A percentile compares a stretch with the other conserved stretches of the same genome.
Evolutionary conservation across 2,329 filamentous ascomycete species (phyloP).

Genomic region (Cordyceps cateniannulata): DNA sequence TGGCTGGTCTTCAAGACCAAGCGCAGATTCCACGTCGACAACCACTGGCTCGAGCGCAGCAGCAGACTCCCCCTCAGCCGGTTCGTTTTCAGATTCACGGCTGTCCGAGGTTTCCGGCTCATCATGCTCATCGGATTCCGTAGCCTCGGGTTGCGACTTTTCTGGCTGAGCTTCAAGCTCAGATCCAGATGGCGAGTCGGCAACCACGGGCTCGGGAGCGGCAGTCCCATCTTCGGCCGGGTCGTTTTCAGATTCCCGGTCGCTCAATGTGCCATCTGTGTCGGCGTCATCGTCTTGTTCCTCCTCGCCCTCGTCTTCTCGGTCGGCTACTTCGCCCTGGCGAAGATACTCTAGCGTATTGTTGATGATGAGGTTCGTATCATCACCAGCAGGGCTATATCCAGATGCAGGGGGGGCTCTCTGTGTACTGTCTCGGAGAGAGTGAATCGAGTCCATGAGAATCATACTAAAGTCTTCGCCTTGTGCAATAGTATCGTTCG

Average conservation of each 20-base stretch:
- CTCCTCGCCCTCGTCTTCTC: conserved; percentile 14
- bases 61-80: not conserved
- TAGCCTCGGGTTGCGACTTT: not conserved
- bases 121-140: not conserved
- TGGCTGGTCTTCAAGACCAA: not conserved
- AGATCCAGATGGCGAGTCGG: not conserved
- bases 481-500: conserved; percentile 39
- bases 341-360: conserved; percentile 46
- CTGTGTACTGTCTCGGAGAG: conserved; percentile 37
- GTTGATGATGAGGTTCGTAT: conserved; percentile 51
- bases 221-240: not conserved
- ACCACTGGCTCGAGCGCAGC: not conserved
- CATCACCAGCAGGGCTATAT: conserved; percentile 45
- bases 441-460: conserved; percentile 47
- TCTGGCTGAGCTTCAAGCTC: not conserved
- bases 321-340: conserved; percentile 21
- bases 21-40: not conserved
- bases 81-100: conserved; percentile 4
- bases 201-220: not conserved
- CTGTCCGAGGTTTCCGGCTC: not conserved
- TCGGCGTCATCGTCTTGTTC: conserved; percentile 12
- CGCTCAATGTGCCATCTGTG: conserved; percentile 7
- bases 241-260: conserved; percentile 6
- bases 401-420: conserved; percentile 24
- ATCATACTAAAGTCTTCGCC: conserved; percentile 56